Evolutionary conservation across 2,329 filamentous ascomycete species (phyloP), one percentile per base, ranked within the genome.

Genomic region (Podosphaera aphanis): DNA sequence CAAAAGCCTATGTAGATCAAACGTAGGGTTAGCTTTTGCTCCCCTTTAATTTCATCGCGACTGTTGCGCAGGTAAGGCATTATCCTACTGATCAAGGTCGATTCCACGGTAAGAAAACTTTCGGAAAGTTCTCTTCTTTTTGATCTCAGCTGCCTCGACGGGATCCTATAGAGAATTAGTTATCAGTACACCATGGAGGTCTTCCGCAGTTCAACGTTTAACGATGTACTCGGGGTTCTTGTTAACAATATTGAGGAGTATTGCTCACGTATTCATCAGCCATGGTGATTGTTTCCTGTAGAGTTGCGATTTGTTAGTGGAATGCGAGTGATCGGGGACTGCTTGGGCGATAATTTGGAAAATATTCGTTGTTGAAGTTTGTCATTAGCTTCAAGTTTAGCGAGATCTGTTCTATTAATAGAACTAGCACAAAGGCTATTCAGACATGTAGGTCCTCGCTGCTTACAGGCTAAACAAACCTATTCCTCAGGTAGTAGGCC

Each of bases 61-160:
- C 48, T 55, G 48, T 46, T 44, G 39, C 45, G 49, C 48, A 42
- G 48, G 36, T 52, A 48, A 50, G 16, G 37, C 38, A 49, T 50
- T 46, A 48, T 72, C 85, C 64, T 86, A 94, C 88, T 93, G 83
- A 68, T 98, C 90, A 68, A 98, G 86, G 70, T 98, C 90, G 69
- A 98, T 83, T 65, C 90, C 90, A 66, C 90, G 83, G 83, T 94
- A 98, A 60, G 86, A 90, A 68, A 95, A 98, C 81, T 95, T 98
- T 74, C 85, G 83, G 83, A 95, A 94, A 61, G 85, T 73, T 88
- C 90, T 93, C 75, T 81, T 93, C 77, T 83, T 93, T 85, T 95
- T 98, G 70, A 98, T 73, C 83, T 94, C 90, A 66, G 85, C 88
- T 70, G 88, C 88, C 77, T 90, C 83, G 74, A 92, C 85, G 67